Percentiles rank a stretch among this genome's conserved stretches.
phyloP scores from a whole-genome alignment of 352 stramenopile species.

The Elongisporangium anandrum region DNA sequence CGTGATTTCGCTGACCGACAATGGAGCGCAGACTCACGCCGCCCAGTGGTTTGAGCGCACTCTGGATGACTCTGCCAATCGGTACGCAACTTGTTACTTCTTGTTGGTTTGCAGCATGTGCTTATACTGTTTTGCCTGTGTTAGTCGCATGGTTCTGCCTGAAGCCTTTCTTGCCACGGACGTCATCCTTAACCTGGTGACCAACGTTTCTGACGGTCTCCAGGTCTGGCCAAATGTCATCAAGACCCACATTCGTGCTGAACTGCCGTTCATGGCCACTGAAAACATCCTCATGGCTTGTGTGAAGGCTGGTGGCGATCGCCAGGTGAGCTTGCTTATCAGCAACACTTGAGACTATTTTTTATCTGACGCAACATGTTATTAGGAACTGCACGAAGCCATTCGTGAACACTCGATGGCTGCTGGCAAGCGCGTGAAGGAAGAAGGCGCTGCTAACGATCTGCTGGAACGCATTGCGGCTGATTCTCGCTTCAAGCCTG shows the following conservation, averaged over 20 bases:
- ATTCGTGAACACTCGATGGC: slow-evolving; percentile 99
- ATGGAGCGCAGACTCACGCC: slow-evolving; percentile 95
- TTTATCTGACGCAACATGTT: background rate
- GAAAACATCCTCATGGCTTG: slow-evolving; percentile 99
- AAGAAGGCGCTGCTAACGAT: slow-evolving; percentile 96
- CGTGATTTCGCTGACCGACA: slow-evolving; percentile 97
- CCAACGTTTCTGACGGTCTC: slow-evolving; percentile 97
- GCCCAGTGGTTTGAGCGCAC: slow-evolving; percentile 99
- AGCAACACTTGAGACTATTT: background rate
- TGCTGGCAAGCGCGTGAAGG: slow-evolving; percentile 96
- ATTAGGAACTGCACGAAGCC: slow-evolving; percentile 92
- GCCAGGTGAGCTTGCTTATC: slow-evolving; percentile 52
- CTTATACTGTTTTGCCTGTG: no score
- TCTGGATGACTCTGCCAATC: slow-evolving; percentile 98
- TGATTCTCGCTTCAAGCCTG: slow-evolving; percentile 92
- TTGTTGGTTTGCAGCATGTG: background rate
- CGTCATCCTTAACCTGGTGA: slow-evolving; percentile 97
- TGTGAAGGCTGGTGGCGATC: slow-evolving; percentile 97
- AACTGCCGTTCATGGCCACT: slow-evolving; percentile 99
- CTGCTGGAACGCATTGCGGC: slow-evolving; percentile 95
- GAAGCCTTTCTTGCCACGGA: slow-evolving; percentile 98
- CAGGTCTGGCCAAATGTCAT: slow-evolving; percentile 96
- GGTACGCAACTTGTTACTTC: slow-evolving; percentile 29
- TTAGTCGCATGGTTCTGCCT: slow-evolving; percentile 93
- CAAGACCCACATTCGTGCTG: slow-evolving; percentile 95